Conservation (phyloP, 495 filamentous ascomycete species). For the Cenococcum geophilum region DNA sequence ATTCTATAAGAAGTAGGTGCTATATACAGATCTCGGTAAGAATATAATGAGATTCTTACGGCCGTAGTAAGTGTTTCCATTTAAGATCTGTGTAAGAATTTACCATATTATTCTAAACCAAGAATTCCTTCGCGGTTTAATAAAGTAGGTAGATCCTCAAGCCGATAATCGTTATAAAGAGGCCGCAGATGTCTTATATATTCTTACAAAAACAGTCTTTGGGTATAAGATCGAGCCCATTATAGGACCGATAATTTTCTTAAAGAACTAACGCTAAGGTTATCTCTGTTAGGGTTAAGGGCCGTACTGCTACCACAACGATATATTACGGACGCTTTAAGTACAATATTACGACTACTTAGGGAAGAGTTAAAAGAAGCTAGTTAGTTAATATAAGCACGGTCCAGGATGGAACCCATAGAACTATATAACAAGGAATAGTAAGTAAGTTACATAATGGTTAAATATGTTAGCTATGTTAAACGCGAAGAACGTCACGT, state of each 20-base stretch:
- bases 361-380: too few relatives aligned
- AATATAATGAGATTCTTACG: not conserved
- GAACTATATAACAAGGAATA: too few relatives aligned
- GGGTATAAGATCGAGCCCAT: not conserved
- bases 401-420: too few relatives aligned
- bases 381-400: too few relatives aligned
- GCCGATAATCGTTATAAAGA: conserved; percentile 7
- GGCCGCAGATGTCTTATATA: conserved; percentile 8
- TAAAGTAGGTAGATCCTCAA: conserved; percentile 4
- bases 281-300: not conserved
- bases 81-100: too few relatives aligned
- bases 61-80: not conserved
- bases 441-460: too few relatives aligned
- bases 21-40: not conserved
- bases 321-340: too few relatives aligned
- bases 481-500: too few relatives aligned
- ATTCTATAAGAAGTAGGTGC: not conserved
- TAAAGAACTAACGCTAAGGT: not conserved
- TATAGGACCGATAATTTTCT: not conserved
- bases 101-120: not conserved
- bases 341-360: too few relatives aligned
- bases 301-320: not conserved
- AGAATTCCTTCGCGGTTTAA: conserved; percentile 12
- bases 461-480: too few relatives aligned
- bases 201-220: not conserved